Base-by-base conservation (phyloP, 805 yeast genomes). In the Blastobotrys parvus region DNA sequence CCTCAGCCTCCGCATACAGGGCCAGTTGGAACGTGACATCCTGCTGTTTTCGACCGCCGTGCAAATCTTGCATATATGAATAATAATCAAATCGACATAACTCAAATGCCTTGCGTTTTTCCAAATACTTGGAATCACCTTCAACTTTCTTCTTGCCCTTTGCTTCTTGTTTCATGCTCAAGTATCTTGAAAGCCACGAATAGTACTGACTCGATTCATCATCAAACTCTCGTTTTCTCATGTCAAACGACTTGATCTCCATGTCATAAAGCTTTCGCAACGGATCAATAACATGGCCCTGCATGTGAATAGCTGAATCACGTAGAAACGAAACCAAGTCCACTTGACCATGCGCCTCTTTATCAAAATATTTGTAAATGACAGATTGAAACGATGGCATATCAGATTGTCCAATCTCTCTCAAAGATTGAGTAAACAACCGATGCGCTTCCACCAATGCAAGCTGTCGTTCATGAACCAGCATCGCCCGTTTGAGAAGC, bases 171-270 rank as follows among this genome's bases (percentile, higher is more conserved):
- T 62, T 63, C 44, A 56, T 57, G 11, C 68, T 50, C 19, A 68
- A 53, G 43, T 68, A 68, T n/a, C 70, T 53, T 11, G 69, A 58
- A 39, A 68, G 58, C 70, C 71, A 68, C 27, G 68, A 56, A 48
- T 68, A 68, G 49, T 68, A 68, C 47, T 68, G 70, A 21, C 59
- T 52, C 15, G 69, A 63, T 40, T 65, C 69, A 38, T 69, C 73
- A 41, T 69, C 72, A 52, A 68, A 68, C 36, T 68, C 72, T 27
- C 65, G 59, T 41, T 68, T 67, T 35, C 64, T 58, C 20, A 48
- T 41, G 25, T 68, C 72, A 35, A 64, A 64, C 13, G 58, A 39
- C 50, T 68, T 68, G 48, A 68, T 61, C 25, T 68, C 73, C 38
- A 45, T 53, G 21, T 69, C 72, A 51, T 68, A 68, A 19, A 66